phyloP scores from a whole-genome alignment of 192 early-diverging fungal genomes.

The Dimargaris xerosporica region DNA sequence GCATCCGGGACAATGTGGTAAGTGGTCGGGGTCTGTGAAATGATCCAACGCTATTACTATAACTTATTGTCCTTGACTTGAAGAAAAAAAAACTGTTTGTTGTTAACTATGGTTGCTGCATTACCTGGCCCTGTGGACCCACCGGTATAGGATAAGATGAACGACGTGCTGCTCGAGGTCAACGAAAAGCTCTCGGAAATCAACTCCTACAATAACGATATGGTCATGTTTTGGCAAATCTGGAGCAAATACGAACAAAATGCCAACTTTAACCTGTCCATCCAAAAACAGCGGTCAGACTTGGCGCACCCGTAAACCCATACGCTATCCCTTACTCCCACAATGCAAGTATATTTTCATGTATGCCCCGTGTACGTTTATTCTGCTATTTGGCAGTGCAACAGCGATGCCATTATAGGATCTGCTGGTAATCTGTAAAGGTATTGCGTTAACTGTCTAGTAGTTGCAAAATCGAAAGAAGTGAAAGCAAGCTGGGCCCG shows the following conservation, averaged over 20 bases:
- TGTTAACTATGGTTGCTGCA: no score
- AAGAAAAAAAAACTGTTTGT: no score
- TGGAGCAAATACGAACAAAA: constrained; percentile 9
- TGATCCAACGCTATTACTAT: background rate
- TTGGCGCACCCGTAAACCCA: background rate
- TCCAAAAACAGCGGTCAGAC: background rate
- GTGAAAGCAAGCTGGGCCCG: no score
- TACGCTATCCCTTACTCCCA: background rate
- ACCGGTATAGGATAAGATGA: constrained; percentile 5
- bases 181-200: background rate
- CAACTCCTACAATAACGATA: background rate
- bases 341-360: background rate
- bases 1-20: constrained; percentile 5
- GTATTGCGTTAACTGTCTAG: background rate
- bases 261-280: constrained; percentile 2
- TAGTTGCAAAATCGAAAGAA: background rate
- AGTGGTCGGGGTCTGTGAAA: background rate
- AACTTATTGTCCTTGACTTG: background rate
- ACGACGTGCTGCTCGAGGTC: background rate
- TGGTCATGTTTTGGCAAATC: constrained; percentile 9
- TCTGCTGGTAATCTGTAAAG: no score
- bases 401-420: no score
- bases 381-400: no score
- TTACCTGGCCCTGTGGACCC: background rate
- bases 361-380: background rate